These are phyloP conservation scores for Cicer arietinum DNA, from an alignment of 306 rosid species.

Conservation along the genomic window DNA sequence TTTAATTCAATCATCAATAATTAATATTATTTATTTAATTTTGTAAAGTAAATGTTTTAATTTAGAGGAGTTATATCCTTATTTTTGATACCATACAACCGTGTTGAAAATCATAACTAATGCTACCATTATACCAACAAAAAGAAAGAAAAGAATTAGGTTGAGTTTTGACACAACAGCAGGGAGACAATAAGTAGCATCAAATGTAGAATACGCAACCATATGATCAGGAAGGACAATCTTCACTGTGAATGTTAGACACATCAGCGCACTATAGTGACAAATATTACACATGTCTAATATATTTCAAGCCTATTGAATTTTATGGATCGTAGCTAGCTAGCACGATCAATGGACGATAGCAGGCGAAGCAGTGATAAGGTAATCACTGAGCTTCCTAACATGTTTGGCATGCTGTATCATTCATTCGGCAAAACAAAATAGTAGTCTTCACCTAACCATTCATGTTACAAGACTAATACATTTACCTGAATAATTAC, in stretches of 20 bases:
- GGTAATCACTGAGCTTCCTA: conserved; percentile 6
- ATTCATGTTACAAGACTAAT: not conserved
- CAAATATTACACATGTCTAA: conserved; percentile 4
- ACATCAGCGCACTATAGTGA: not conserved
- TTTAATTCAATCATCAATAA: no score
- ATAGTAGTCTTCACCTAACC: conserved; percentile 37
- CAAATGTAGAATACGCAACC: conserved; percentile 45
- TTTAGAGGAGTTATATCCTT: no score
- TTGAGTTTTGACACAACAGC: conserved; percentile 26
- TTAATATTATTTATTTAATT: no score
- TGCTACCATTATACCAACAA: conserved; percentile 22
- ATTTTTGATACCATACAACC: no score
- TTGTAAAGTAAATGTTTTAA: no score
- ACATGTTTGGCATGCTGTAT: conserved; percentile 41
- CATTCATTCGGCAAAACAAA: no score
- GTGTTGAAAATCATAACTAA: conserved; percentile 34
- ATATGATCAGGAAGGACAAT: conserved; percentile 3
- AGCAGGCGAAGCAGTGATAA: not conserved
- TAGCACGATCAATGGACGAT: not conserved
- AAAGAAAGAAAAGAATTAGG: not conserved
- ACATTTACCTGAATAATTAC: not conserved
- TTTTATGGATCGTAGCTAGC: not conserved
- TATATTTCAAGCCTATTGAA: not conserved
- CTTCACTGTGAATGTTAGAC: conserved; percentile 27
- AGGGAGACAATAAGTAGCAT: conserved; percentile 41